Conservation (phyloP, 139 green algal genomes). For the Chlamydomonas sp. region DNA sequence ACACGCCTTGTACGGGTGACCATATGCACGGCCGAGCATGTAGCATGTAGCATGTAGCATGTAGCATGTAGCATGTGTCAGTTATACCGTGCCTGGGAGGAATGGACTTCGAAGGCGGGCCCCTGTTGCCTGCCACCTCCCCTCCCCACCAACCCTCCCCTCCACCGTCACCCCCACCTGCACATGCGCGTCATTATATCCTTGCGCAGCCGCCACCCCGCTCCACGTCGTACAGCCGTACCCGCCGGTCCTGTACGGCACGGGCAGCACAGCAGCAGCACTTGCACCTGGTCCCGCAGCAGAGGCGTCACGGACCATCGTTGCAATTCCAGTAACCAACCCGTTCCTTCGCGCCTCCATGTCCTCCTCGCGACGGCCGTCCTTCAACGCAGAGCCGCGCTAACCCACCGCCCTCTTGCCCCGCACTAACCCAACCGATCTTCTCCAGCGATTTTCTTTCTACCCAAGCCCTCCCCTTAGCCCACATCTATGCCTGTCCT, state of each 20-base stretch:
- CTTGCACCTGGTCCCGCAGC: too few species aligned
- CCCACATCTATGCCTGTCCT: too few species aligned
- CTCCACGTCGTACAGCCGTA: slow-evolving; percentile 81
- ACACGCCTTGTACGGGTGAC: too few species aligned
- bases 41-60: too few species aligned
- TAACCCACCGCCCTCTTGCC: not conserved
- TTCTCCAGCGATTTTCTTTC: not conserved
- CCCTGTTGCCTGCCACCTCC: not conserved
- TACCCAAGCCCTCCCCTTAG: too few species aligned
- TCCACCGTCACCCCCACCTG: slow-evolving; percentile 30
- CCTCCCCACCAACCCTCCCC: not conserved
- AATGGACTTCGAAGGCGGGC: not conserved
- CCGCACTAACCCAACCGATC: not conserved
- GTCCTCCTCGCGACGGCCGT: not conserved
- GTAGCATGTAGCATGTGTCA: too few species aligned
- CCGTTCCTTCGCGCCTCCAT: not conserved
- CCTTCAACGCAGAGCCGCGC: not conserved
- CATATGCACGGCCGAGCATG: too few species aligned
- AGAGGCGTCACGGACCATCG: not conserved
- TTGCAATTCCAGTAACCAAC: not conserved
- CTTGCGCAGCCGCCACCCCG: slow-evolving; percentile 78
- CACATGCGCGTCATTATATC: slow-evolving; percentile 73
- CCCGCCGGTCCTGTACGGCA: slow-evolving; percentile 65
- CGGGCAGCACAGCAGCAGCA: not conserved
- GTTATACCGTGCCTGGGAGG: not conserved